These are phyloP conservation scores for Boletus subcaerulescens DNA, from an alignment of 768 basidiomycete genomes.

Conservation along the genomic window DNA sequence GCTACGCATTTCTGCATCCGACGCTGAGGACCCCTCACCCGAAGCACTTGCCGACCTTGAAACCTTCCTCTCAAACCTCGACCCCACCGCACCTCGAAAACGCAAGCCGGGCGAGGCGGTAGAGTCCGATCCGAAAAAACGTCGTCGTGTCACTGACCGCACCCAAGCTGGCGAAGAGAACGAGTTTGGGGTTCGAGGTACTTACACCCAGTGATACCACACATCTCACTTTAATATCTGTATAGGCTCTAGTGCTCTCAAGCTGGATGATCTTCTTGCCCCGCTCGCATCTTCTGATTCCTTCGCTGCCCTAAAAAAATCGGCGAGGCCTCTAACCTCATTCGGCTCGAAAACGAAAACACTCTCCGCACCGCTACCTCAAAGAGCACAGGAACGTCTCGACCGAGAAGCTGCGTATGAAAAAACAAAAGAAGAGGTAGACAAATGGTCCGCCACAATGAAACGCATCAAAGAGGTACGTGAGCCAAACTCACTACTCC, in stretches of 20 bases:
- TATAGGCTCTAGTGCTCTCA: slow-evolving; percentile 45
- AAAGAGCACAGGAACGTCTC: slow-evolving; percentile 81
- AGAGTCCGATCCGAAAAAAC: slow-evolving; percentile 43
- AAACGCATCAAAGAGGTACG: slow-evolving; percentile 83
- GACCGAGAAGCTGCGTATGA: slow-evolving; percentile 95
- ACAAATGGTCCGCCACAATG: slow-evolving; percentile 93
- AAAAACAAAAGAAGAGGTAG: slow-evolving; percentile 85
- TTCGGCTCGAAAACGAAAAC: slow-evolving; percentile 55
- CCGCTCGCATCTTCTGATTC: slow-evolving; percentile 60
- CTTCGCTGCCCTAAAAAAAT: slow-evolving; percentile 65
- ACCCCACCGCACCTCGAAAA: slow-evolving; percentile 54
- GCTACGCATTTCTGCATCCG: slow-evolving; percentile 45
- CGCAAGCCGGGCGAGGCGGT: slow-evolving; percentile 37
- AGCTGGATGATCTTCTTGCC: slow-evolving; percentile 71
- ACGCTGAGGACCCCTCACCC: slow-evolving; percentile 48
- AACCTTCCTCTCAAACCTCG: slow-evolving; percentile 67
- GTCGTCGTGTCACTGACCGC: slow-evolving; percentile 60
- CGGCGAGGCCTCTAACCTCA: slow-evolving; percentile 60
- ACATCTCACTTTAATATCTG: not conserved
- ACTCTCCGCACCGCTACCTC: slow-evolving; percentile 81
- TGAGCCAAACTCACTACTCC: not conserved
- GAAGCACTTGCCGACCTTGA: slow-evolving; percentile 69
- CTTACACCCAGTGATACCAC: not conserved
- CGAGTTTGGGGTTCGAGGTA: slow-evolving; percentile 70
- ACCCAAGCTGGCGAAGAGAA: slow-evolving; percentile 79